phyloP scores from a whole-genome alignment of 1,284 basidiomycete genomes.

The Malassezia caprae region DNA sequence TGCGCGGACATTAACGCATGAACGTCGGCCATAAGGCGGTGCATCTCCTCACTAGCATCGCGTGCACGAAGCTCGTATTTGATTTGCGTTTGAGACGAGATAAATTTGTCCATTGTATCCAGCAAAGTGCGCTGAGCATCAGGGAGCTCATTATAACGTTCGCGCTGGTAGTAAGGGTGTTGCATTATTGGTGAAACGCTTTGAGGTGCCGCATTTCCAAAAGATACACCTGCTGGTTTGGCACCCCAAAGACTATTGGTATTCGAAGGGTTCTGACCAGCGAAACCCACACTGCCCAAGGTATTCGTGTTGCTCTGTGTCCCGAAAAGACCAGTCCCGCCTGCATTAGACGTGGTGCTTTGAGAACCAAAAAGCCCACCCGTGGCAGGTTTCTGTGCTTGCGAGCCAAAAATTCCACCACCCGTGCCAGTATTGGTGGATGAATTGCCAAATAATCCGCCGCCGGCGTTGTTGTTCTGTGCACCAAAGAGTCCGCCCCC shows the following conservation, averaged over 20 bases:
- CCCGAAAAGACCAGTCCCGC: background rate
- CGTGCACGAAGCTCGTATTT: slow-evolving; percentile 31
- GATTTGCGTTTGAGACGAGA: slow-evolving; percentile 25
- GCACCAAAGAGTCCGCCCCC: background rate
- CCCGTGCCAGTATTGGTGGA: slow-evolving; percentile 3
- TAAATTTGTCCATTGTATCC: slow-evolving; percentile 38
- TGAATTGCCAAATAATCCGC: slow-evolving; percentile 1
- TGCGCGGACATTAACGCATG: slow-evolving; percentile 31
- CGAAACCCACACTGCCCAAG: slow-evolving; percentile 9
- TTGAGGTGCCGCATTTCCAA: slow-evolving; percentile 10
- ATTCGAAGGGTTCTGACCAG: background rate
- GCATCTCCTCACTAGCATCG: slow-evolving; percentile 27
- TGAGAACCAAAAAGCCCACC: slow-evolving; percentile 25
- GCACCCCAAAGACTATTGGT: background rate
- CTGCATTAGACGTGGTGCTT: background rate
- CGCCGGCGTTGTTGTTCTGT: background rate
- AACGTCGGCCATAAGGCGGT: slow-evolving; percentile 28
- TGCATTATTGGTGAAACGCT: slow-evolving; percentile 26
- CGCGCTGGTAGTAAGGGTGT: slow-evolving; percentile 37
- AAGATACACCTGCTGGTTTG: background rate
- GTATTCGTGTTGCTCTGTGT: background rate
- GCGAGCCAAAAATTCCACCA: slow-evolving; percentile 21
- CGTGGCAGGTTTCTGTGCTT: slow-evolving; percentile 13
- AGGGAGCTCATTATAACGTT: slow-evolving; percentile 44
- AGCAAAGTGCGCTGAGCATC: slow-evolving; percentile 34